Evolutionary conservation across 768 basidiomycete species (phyloP), one percentile per base, ranked within the genome.

Genomic region (Russula sp.): DNA sequence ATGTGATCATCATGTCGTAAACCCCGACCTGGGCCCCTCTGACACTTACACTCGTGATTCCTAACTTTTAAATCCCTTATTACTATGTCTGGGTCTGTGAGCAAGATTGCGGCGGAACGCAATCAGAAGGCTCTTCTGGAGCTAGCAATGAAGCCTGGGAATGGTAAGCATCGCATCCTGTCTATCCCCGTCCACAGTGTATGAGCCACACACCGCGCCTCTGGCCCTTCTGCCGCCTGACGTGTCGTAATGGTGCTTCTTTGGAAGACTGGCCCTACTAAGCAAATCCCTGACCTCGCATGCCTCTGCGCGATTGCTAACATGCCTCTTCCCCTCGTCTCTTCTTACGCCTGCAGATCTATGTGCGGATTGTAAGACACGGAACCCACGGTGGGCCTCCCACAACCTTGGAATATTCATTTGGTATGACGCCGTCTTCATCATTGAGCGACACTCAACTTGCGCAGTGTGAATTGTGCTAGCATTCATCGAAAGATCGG

Each of bases 401-500:
- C 78, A 91, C 69, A 97, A 88, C 70, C 77, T 97, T 4, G 94
- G 95, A 18, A 89, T 94, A 63, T 94, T 94, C 70, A 80, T 94
- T 27, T 95, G 91, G 89, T 89, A 71, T 55, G 77, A 72, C 10
- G 16, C 51, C 13, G 31, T 42, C 7, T 37, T 31, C 34, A 14
- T 53, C 53, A 18, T 55, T 45, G 47, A 51, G 37, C 53, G 54
- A 39, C 59, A 48, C 65, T 61, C 39, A 63, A 65, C 63, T 35
- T 66, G 58, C 64, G 40, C 64, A 94, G 94, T 69, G 80, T 93
- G 48, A 84, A 82, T 68, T 98, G 95, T 72, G 95, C 95, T 16
- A 88, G 89, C 62, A 84, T 96, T 55, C 95, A 98, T 77, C 83
- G 95, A 57, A 96, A 95, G 78, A 87, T 98, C 62, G 95, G 95